Evolutionary conservation across 805 yeast genomes (phyloP).

Genomic region (Lachancea sp.): DNA sequence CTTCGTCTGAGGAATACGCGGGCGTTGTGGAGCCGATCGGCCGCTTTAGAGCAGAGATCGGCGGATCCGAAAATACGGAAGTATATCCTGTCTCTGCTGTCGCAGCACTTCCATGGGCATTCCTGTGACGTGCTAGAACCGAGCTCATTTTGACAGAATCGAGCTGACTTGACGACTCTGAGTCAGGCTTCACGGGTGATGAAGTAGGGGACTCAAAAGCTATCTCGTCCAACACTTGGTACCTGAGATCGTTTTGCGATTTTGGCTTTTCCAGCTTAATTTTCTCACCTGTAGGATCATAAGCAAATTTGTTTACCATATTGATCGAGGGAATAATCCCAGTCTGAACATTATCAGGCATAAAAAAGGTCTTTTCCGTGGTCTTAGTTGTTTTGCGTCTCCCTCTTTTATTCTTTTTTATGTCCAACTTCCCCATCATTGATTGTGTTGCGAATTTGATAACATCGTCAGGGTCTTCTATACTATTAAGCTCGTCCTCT

Average conservation of each 20-base stretch:
- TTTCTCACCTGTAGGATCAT: conserved; percentile 7
- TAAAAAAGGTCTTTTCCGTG: conserved; percentile 47
- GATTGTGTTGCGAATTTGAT: conserved; percentile 61
- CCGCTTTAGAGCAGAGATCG: conserved; percentile 1
- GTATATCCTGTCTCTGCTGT: conserved; percentile 3
- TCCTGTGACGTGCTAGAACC: conserved; percentile 1
- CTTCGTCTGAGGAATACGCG: conserved; percentile 4
- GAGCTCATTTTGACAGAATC: conserved; percentile 1
- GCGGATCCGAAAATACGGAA: conserved; percentile 4
- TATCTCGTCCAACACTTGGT: conserved; percentile 10
- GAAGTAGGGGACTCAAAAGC: conserved; percentile 10
- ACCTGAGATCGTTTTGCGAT: conserved; percentile 2
- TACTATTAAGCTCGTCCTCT: conserved; percentile 46
- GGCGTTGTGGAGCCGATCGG: conserved; percentile 3
- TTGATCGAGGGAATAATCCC: conserved; percentile 53
- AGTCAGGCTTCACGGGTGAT: conserved; percentile 13
- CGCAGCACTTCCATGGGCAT: neutral
- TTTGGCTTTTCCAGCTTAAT: neutral
- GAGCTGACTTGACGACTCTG: neutral
- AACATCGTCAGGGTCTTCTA: conserved; percentile 62
- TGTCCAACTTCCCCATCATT: conserved; percentile 40
- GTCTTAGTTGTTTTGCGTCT: conserved; percentile 15
- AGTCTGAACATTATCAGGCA: conserved; percentile 67
- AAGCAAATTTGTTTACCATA: conserved; percentile 35
- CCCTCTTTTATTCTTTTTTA: conserved; percentile 15